Base-by-base conservation (phyloP, 179 eudicot species). In the Carnegiea gigantea region DNA sequence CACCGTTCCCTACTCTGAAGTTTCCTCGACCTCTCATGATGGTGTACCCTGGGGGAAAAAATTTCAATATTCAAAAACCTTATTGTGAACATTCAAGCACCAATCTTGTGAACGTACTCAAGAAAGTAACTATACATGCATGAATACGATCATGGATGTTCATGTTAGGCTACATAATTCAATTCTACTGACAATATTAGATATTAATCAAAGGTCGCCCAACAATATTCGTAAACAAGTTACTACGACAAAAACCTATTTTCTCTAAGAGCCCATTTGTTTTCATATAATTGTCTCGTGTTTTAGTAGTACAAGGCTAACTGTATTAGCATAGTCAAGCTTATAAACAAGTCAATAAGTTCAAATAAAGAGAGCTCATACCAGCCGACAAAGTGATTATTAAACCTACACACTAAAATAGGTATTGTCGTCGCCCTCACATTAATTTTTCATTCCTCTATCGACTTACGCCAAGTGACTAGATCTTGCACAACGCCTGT, bases 11-110 rank as follows among this genome's bases (percentile, higher is more conserved):
- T 48, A 79, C 86, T 89, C 86, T 86, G 75, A 87, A 90, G 78
- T 86, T 88, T 51, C 88, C 92, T 15, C 72, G 85, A 17, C 88
- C 93, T 79, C 88, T 88, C 88, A 83, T 87, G 49, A 84, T 81
- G 28, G 85, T 83, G 81, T 85, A 90, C 23, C 98, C 97, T 91
- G 87, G 48, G 85, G 64, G 18, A 60, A 23, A 60, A 57, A 33
- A 0, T 33, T 65, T 84, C 77, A 86, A 2, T 33, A 15, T 11
- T 15, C n/a, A 5, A 18, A 9, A 62, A 9, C 28, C 11, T 2
- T n/a, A 33, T 62, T 15, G 2, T 28, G 38, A 75, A 75, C 15
- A 62, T 21, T 62, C 26, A 62, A 62, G 68, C 68, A n/a, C 68
- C 68, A 62, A 9, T 62, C 28, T 62, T 62, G 68, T 11, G 13